Conservation (phyloP, 306 rosid species). For the Lathyrus aphaca region DNA sequence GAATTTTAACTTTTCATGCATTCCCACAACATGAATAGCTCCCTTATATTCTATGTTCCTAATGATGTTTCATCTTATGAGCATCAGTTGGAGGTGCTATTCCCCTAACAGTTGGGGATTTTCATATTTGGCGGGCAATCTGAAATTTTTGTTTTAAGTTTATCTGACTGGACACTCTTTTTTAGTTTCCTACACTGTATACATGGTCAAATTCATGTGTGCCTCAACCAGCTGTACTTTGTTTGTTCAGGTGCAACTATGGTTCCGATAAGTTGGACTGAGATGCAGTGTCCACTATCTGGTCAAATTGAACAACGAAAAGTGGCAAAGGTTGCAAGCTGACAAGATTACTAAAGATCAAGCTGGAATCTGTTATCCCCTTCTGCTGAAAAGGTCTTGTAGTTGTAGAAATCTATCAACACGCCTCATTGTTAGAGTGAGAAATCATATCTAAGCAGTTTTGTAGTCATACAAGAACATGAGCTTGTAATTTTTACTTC, state of each 20-base stretch:
- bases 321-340: constrained; percentile 82
- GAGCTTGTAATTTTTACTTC: constrained; percentile 34
- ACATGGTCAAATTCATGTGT: not conserved
- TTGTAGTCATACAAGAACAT: constrained; percentile 30
- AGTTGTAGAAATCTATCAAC: constrained; percentile 43
- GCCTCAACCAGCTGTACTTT: constrained; percentile 35
- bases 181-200: not conserved
- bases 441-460: constrained; percentile 22
- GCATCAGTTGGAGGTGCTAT: not conserved
- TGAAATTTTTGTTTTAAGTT: constrained; percentile 29
- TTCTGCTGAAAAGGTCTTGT: constrained; percentile 20
- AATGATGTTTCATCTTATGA: constrained; percentile 11
- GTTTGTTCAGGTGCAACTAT: constrained; percentile 64
- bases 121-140: constrained; percentile 5
- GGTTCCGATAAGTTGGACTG: constrained; percentile 93
- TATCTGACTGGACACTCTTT: constrained; percentile 1
- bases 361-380: constrained; percentile 11
- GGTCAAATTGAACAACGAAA: constrained; percentile 88
- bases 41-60: not conserved
- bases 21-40: not conserved
- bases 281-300: constrained; percentile 86
- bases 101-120: constrained; percentile 26
- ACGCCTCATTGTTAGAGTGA: constrained; percentile 34
- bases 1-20: constrained; percentile 12
- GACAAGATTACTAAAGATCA: constrained; percentile 37